A percentile compares a stretch with the other conserved stretches of the same genome.
Conservation (phyloP, 345 rosid species). For the Bretschneidera sinensis region DNA sequence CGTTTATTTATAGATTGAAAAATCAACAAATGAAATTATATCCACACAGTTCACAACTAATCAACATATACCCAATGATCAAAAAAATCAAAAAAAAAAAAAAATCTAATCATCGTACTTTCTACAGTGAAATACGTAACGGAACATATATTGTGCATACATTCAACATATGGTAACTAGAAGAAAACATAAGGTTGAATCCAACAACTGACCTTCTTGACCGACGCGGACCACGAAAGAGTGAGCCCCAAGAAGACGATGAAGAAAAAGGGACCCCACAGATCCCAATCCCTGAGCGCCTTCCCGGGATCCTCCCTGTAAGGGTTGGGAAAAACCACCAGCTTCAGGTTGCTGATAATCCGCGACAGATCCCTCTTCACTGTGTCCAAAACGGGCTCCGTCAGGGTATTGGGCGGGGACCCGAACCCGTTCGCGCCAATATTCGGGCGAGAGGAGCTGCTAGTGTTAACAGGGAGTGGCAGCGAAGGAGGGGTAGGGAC, state of each 20-base stretch:
- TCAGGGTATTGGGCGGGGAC: conserved; percentile 75
- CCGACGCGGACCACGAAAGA: conserved; percentile 87
- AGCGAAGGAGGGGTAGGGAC: conserved; percentile 40
- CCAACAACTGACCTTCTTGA: conserved; percentile 46
- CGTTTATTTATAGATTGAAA: too few species aligned
- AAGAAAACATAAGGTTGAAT: not conserved
- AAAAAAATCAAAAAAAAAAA: not conserved
- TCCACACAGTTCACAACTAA: too few species aligned
- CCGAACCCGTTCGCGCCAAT: conserved; percentile 54
- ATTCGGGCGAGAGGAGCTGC: conserved; percentile 7
- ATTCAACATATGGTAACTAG: not conserved
- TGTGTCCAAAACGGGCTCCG: conserved; percentile 98
- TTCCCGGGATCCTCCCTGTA: conserved; percentile 93
- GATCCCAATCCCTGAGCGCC: conserved; percentile 98
- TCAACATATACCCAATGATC: too few species aligned
- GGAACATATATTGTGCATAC: too few species aligned
- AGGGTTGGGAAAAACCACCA: conserved; percentile 93
- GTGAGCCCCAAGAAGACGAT: conserved; percentile 86
- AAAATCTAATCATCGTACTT: not conserved
- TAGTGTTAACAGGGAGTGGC: conserved; percentile 22
- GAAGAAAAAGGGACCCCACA: conserved; percentile 98
- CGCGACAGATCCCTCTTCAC: conserved; percentile 95
- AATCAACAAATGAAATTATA: too few species aligned
- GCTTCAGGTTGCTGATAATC: conserved; percentile 91
- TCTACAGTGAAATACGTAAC: not conserved